Evolutionary conservation across 2,329 filamentous ascomycete genomes (phyloP).

Genomic region (Iodosphaeria phyllophila): DNA sequence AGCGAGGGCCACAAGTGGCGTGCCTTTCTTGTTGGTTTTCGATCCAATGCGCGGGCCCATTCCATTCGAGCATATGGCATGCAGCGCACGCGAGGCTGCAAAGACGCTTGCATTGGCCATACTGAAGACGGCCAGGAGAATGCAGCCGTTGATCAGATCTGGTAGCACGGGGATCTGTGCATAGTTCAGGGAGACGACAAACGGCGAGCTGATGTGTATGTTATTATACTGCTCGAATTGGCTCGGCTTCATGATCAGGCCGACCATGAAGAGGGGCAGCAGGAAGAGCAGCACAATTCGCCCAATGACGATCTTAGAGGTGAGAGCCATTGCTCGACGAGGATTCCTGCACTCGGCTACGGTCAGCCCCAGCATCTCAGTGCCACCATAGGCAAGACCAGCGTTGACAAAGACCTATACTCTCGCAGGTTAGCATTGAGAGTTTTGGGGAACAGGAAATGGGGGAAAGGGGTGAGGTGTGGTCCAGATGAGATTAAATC

Average conservation of each 20-base stretch:
- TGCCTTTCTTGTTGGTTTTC: constrained; percentile 48
- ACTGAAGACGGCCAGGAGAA: constrained; percentile 15
- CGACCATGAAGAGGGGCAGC: constrained; percentile 15
- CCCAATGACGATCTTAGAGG: constrained; percentile 19
- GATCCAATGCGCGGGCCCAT: constrained; percentile 14
- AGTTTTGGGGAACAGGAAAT: no score
- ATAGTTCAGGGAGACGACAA: constrained; percentile 11
- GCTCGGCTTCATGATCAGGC: constrained; percentile 14
- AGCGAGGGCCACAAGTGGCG: constrained; percentile 47
- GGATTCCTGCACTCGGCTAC: constrained; percentile 22
- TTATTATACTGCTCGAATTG: constrained; percentile 4
- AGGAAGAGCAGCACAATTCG: constrained; percentile 21
- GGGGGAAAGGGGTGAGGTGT: no score
- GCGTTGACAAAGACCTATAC: constrained; percentile 25
- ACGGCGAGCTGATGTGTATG: constrained; percentile 5
- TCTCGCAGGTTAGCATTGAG: no score
- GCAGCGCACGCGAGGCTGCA: constrained; percentile 17
- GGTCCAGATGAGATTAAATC: no score
- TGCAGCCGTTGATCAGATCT: constrained; percentile 17
- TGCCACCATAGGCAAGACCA: constrained; percentile 24
- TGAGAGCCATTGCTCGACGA: constrained; percentile 16
- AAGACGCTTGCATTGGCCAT: constrained; percentile 23
- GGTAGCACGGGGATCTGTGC: constrained; percentile 11
- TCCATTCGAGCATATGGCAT: constrained; percentile 15
- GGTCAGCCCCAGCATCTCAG: constrained; percentile 24